A percentile compares a stretch with the other conserved stretches of the same genome.
These are phyloP conservation scores for Claviceps sp. DNA, from an alignment of 2,329 filamentous ascomycete species.

Conservation along the genomic window DNA sequence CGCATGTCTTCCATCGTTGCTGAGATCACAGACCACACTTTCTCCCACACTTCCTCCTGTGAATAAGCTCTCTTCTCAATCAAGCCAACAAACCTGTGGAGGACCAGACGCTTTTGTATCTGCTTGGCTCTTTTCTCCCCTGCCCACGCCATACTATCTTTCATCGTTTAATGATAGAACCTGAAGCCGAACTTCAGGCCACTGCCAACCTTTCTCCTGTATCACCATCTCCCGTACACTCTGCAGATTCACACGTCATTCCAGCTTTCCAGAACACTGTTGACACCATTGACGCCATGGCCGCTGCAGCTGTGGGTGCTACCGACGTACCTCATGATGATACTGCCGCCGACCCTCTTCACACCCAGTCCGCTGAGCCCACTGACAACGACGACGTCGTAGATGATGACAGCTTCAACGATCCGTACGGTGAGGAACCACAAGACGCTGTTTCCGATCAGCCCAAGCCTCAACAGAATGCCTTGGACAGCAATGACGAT, in stretches of 20 bases:
- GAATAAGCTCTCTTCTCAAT: not conserved
- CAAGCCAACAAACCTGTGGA: not conserved
- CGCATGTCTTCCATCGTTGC: not conserved
- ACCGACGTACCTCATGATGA: constrained; percentile 15
- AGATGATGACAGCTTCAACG: constrained; percentile 35
- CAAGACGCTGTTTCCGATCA: constrained; percentile 10
- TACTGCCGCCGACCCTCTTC: constrained; percentile 18
- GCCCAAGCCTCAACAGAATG: constrained; percentile 17
- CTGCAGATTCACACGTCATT: constrained; percentile 31
- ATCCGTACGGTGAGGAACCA: constrained; percentile 30
- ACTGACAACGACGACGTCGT: constrained; percentile 24
- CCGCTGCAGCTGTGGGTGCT: constrained; percentile 19
- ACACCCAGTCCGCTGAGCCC: constrained; percentile 16
- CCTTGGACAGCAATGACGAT: constrained; percentile 29
- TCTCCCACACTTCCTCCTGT: not conserved
- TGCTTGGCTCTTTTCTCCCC: constrained; percentile 6
- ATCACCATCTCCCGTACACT: constrained; percentile 35
- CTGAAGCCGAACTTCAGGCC: constrained; percentile 34
- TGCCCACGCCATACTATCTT: constrained; percentile 3
- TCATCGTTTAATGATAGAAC: constrained; percentile 30
- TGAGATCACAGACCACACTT: not conserved
- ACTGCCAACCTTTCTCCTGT: constrained; percentile 39
- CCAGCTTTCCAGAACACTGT: constrained; percentile 39
- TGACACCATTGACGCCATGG: constrained; percentile 35
- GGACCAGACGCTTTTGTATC: constrained; percentile 2